A percentile compares a stretch with the other conserved stretches of the same genome.
These are phyloP conservation scores for Suillus americanus DNA, from an alignment of 768 basidiomycete species.

Conservation along the genomic window DNA sequence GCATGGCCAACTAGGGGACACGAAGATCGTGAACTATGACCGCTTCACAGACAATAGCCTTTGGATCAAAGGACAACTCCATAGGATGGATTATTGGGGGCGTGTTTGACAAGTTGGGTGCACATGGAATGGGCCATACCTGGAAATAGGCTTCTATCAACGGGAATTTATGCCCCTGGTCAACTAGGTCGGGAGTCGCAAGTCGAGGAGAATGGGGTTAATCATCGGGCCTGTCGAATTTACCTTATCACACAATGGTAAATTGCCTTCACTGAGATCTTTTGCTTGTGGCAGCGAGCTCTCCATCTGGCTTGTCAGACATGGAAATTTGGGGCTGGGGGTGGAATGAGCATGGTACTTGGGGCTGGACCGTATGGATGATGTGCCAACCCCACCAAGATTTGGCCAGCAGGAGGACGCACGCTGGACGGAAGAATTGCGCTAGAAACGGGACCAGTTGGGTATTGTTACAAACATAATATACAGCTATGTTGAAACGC, in stretches of 20 bases:
- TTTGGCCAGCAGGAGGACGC: slow-evolving; percentile 48
- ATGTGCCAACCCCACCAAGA: slow-evolving; percentile 50
- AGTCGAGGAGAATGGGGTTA: too few relatives aligned
- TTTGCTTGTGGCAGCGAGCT: slow-evolving; percentile 49
- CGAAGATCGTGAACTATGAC: too few relatives aligned
- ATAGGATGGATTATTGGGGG: too few relatives aligned
- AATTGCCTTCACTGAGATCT: slow-evolving; percentile 27
- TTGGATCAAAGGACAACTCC: too few relatives aligned
- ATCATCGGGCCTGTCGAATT: too few relatives aligned
- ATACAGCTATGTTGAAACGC: background rate
- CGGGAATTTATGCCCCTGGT: too few relatives aligned
- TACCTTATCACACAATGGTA: background rate
- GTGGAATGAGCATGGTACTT: slow-evolving; percentile 98
- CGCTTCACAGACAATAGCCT: too few relatives aligned
- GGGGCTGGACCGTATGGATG: slow-evolving; percentile 62
- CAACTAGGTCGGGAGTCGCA: too few relatives aligned
- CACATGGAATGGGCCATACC: too few relatives aligned
- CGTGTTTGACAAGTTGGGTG: too few relatives aligned
- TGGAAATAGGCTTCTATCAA: too few relatives aligned
- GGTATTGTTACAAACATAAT: slow-evolving; percentile 24
- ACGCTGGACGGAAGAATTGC: background rate
- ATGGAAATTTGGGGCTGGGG: slow-evolving; percentile 60
- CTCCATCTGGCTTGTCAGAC: slow-evolving; percentile 12
- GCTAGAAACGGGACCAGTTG: slow-evolving; percentile 30
- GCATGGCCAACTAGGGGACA: too few relatives aligned